phyloP scores from a whole-genome alignment of 371 early-diverging fungal genomes.

The Dichotomocladium elegans region DNA sequence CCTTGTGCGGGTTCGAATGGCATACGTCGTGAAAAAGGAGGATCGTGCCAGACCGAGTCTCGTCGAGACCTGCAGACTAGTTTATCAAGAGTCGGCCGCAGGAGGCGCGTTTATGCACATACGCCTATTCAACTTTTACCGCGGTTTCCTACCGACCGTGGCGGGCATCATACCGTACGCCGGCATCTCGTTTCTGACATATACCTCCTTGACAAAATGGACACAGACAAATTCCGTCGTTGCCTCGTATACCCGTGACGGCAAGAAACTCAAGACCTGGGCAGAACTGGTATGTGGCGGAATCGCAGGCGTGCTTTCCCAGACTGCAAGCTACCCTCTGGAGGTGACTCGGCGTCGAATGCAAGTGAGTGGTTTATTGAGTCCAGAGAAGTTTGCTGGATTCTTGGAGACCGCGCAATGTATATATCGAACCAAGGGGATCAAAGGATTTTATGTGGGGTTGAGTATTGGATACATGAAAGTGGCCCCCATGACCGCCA shows the following conservation, averaged over 20 bases:
- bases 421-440: slow-evolving; percentile 69
- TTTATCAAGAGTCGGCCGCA: slow-evolving; percentile 60
- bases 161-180: slow-evolving; percentile 96
- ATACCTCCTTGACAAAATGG: slow-evolving; percentile 59
- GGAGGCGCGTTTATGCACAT: slow-evolving; percentile 5
- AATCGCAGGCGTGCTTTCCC: slow-evolving; percentile 80
- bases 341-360: slow-evolving; percentile 84
- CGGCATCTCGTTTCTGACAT: slow-evolving; percentile 84
- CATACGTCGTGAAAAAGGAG: slow-evolving; percentile 66
- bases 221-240: slow-evolving; percentile 42
- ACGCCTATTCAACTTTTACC: slow-evolving; percentile 77
- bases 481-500: slow-evolving; percentile 89
- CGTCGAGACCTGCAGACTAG: slow-evolving; percentile 32
- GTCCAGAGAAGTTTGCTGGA: slow-evolving; percentile 50
- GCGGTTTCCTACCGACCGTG: slow-evolving; percentile 87
- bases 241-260: slow-evolving; percentile 24
- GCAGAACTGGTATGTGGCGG: slow-evolving; percentile 83
- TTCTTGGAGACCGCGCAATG: slow-evolving; percentile 57
- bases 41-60: slow-evolving; percentile 32
- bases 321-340: slow-evolving; percentile 88
- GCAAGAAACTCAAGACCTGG: slow-evolving; percentile 59
- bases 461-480: slow-evolving; percentile 94
- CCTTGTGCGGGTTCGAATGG: slow-evolving; percentile 88
- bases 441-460: slow-evolving; percentile 94
- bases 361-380: slow-evolving; percentile 79